These are phyloP conservation scores for Cystobasidiaceae sp. DNA, from an alignment of 1,284 basidiomycete species.

Conservation along the genomic window DNA sequence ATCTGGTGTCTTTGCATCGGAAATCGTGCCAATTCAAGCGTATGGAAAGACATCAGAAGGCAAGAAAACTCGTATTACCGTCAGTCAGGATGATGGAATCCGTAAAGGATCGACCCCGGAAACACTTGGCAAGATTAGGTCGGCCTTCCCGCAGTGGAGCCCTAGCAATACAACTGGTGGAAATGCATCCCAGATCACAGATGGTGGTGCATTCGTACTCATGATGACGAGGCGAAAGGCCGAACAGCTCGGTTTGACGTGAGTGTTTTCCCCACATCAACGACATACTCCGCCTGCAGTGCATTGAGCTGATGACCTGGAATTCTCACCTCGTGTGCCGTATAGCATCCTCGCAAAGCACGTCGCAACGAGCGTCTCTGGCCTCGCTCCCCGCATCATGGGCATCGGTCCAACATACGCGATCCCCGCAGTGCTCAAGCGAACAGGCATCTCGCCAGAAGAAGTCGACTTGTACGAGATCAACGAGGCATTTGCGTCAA, in stretches of 20 bases:
- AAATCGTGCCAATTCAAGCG: conserved; percentile 74
- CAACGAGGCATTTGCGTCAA: conserved; percentile 88
- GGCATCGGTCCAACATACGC: conserved; percentile 69
- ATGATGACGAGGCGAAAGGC: conserved; percentile 80
- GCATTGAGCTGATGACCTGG: no score
- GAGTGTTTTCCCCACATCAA: neutral
- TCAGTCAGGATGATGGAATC: conserved; percentile 76
- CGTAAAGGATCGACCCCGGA: conserved; percentile 70
- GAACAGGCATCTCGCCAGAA: conserved; percentile 59
- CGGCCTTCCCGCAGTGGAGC: conserved; percentile 86
- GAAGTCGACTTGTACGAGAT: conserved; percentile 80
- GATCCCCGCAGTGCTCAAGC: conserved; percentile 63
- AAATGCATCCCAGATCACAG: conserved; percentile 75
- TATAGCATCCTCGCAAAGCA: conserved; percentile 65
- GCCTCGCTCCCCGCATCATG: conserved; percentile 53
- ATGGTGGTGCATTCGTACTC: conserved; percentile 77
- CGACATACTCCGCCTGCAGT: neutral
- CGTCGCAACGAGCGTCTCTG: conserved; percentile 66
- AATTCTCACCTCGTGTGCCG: neutral
- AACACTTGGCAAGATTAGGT: conserved; percentile 59
- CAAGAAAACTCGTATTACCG: conserved; percentile 57
- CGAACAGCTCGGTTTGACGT: conserved; percentile 63
- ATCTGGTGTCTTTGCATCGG: conserved; percentile 64
- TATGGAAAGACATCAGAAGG: conserved; percentile 69
- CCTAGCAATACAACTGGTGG: conserved; percentile 71